phyloP scores from a whole-genome alignment of 768 basidiomycete species.

The Phanerochaete carnosa region DNA sequence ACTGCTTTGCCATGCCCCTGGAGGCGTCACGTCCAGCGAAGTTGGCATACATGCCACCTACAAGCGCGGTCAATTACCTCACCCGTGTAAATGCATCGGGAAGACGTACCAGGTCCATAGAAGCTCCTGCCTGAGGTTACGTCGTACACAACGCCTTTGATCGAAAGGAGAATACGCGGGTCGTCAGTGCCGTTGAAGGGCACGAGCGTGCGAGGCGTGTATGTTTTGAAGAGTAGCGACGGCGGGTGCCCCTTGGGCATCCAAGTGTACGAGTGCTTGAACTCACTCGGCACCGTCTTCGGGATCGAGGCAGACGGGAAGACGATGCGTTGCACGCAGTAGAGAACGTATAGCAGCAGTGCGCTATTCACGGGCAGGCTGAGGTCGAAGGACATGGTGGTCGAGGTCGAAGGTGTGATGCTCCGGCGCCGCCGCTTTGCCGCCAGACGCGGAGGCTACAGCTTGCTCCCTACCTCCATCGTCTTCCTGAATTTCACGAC shows the following conservation, averaged over 20 bases:
- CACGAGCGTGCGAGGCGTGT: conserved; percentile 72
- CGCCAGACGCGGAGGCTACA: background rate
- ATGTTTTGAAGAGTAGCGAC: conserved; percentile 72
- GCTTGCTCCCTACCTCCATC: background rate
- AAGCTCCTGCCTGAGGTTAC: conserved; percentile 87
- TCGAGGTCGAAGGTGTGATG: background rate
- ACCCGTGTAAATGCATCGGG: background rate
- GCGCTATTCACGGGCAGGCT: conserved; percentile 80
- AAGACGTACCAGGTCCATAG: conserved; percentile 84
- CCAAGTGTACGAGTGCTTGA: conserved; percentile 89
- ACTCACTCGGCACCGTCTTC: conserved; percentile 56
- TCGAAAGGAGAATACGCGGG: conserved; percentile 80
- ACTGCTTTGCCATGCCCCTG: conserved; percentile 96
- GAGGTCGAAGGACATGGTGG: conserved; percentile 38
- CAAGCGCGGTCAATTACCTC: background rate
- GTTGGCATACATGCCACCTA: conserved; percentile 95
- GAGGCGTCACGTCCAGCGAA: conserved; percentile 97
- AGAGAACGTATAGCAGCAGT: conserved; percentile 74
- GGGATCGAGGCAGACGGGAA: conserved; percentile 61
- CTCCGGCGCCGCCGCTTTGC: background rate
- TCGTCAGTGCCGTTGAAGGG: conserved; percentile 63
- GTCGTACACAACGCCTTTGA: conserved; percentile 88
- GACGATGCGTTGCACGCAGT: conserved; percentile 69
- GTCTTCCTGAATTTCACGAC: too few relatives aligned
- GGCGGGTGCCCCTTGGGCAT: conserved; percentile 81